Evolutionary conservation across 2,329 filamentous ascomycete species (phyloP).

Genomic region (Lachnellula suecica): DNA sequence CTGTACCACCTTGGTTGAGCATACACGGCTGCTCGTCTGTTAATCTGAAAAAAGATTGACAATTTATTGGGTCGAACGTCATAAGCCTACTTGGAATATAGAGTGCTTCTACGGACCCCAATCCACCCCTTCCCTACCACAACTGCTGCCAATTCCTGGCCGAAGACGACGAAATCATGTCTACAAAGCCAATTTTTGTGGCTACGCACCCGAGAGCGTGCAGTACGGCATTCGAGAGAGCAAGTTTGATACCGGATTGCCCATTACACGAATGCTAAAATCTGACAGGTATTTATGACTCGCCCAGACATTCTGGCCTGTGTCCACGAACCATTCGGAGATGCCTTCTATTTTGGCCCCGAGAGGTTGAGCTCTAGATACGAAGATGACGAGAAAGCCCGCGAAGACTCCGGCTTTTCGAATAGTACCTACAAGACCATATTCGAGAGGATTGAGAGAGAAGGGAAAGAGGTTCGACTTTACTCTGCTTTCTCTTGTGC

Average conservation of each 20-base stretch:
- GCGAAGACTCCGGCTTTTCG: constrained; percentile 63
- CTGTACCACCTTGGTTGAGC: background rate
- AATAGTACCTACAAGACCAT: constrained; percentile 74
- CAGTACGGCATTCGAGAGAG: constrained; percentile 95
- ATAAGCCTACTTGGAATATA: constrained; percentile 28
- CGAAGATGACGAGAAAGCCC: constrained; percentile 59
- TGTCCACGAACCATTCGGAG: constrained; percentile 94
- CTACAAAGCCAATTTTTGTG: constrained; percentile 82
- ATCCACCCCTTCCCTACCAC: constrained; percentile 3
- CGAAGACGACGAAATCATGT: constrained; percentile 53
- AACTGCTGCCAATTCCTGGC: background rate
- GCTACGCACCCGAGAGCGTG: constrained; percentile 93
- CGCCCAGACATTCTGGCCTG: constrained; percentile 77
- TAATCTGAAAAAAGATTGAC: constrained; percentile 22
- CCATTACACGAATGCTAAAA: constrained; percentile 7
- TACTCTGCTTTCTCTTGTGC: constrained; percentile 8
- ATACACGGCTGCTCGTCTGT: background rate
- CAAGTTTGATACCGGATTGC: constrained; percentile 37
- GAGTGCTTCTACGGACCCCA: constrained; percentile 18
- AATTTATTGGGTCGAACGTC: constrained; percentile 6
- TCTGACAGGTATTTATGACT: constrained; percentile 87
- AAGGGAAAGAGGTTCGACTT: constrained; percentile 58
- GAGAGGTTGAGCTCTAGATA: constrained; percentile 83
- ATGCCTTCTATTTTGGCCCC: constrained; percentile 94
- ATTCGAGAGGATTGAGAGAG: constrained; percentile 71